phyloP scores from a whole-genome alignment of 2,329 filamentous ascomycete species.

The Epichloe bromicola region DNA sequence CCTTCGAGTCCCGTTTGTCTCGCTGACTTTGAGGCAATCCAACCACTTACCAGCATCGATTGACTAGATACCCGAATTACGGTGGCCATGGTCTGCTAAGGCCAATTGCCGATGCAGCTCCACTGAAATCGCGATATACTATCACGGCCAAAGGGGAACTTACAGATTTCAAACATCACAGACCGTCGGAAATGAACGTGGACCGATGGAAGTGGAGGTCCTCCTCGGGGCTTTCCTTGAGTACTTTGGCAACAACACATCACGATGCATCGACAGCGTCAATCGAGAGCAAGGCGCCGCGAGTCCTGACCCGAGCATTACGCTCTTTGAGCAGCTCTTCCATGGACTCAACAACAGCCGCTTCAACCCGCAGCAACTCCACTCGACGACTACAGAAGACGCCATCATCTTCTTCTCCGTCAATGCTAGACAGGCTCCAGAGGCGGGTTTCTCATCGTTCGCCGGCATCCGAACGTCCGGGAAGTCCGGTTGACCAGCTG shows the following conservation, averaged over 20 bases:
- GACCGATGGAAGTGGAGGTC: constrained; percentile 24
- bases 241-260: constrained; percentile 10
- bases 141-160: not conserved
- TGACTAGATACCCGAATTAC: not conserved
- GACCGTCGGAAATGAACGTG: constrained; percentile 14
- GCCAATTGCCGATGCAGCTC: not conserved
- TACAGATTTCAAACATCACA: not conserved
- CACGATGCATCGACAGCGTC: constrained; percentile 9
- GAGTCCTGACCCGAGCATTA: constrained; percentile 23
- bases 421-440: constrained; percentile 29
- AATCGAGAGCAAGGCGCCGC: constrained; percentile 21
- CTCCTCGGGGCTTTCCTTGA: constrained; percentile 16
- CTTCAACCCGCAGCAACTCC: constrained; percentile 18
- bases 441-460: constrained; percentile 27
- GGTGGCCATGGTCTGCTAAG: constrained; percentile 5
- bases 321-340: constrained; percentile 28
- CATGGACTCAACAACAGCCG: constrained; percentile 24
- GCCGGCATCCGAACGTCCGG: constrained; percentile 17
- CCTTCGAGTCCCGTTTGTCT: not conserved
- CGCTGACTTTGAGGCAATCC: not conserved
- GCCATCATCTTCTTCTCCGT: constrained; percentile 24
- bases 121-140: not conserved
- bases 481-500: constrained; percentile 16
- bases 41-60: not conserved
- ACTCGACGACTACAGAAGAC: constrained; percentile 24